Percentiles rank a stretch among this genome's conserved stretches.
phyloP scores from a whole-genome alignment of 768 basidiomycete species.

The Lactifluus subvellereus region DNA sequence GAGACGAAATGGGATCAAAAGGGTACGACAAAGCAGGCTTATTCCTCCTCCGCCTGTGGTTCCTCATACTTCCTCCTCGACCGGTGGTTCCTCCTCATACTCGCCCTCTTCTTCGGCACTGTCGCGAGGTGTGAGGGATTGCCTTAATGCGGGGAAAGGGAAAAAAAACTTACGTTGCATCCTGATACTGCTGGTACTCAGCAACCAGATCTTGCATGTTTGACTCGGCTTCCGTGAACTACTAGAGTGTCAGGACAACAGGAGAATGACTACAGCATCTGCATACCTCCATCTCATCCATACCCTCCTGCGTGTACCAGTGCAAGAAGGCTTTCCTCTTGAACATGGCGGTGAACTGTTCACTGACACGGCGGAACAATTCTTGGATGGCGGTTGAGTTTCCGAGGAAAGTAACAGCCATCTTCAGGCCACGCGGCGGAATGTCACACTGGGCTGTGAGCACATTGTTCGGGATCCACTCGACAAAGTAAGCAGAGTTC shows the following conservation, averaged over 20 bases:
- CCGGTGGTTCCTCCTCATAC: conserved; percentile 69
- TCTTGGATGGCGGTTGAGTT: conserved; percentile 98
- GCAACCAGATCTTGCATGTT: conserved; percentile 99
- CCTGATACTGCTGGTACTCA: conserved; percentile 96
- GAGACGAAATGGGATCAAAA: conserved; percentile 14
- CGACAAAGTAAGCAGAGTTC: conserved; percentile 97
- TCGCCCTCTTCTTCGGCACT: conserved; percentile 85
- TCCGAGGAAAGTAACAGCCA: conserved; percentile 96
- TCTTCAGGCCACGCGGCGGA: conserved; percentile 90
- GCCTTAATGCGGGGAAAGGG: background rate
- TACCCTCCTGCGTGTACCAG: conserved; percentile 99
- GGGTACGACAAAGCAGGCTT: background rate
- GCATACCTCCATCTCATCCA: conserved; percentile 92
- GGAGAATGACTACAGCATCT: background rate
- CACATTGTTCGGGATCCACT: conserved; percentile 99
- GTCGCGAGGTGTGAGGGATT: conserved; percentile 21
- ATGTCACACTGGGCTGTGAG: conserved; percentile 98
- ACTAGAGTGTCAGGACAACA: conserved; percentile 3
- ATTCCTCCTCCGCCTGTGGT: conserved; percentile 34
- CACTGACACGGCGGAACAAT: conserved; percentile 97
- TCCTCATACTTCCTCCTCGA: conserved; percentile 41
- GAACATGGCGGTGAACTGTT: conserved; percentile 99
- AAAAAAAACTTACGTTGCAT: conserved; percentile 65
- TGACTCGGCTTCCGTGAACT: conserved; percentile 97
- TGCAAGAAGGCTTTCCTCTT: conserved; percentile 98